Conservation (phyloP, 2,329 filamentous ascomycete genomes). For the Fusarium camptoceras region DNA sequence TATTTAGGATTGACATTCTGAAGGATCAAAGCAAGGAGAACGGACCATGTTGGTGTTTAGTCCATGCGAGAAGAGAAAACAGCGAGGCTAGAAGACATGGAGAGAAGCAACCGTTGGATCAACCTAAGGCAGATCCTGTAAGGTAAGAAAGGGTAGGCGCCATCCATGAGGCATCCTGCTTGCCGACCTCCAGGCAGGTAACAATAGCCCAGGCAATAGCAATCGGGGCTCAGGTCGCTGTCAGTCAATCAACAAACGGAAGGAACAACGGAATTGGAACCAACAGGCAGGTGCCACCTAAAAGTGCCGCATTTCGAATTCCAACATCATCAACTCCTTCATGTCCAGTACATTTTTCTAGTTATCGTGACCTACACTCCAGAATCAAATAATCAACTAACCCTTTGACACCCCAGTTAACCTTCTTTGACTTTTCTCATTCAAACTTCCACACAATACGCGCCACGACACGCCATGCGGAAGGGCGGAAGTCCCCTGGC, state of each 20-base stretch:
- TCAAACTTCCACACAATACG: slow-evolving; percentile 27
- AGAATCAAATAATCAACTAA: neutral
- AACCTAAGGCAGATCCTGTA: slow-evolving; percentile 3
- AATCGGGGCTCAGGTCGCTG: neutral
- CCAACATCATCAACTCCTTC: neutral
- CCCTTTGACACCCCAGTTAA: neutral
- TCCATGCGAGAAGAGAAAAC: neutral
- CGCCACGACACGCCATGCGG: slow-evolving; percentile 26
- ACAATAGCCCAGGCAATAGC: slow-evolving; percentile 4
- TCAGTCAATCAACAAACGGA: neutral
- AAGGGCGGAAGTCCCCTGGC: slow-evolving; percentile 33
- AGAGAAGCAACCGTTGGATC: slow-evolving; percentile 3
- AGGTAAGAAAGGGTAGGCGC: slow-evolving; percentile 2
- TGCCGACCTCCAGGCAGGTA: neutral
- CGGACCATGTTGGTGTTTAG: neutral
- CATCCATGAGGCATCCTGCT: neutral
- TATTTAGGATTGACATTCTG: neutral
- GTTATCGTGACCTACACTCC: neutral
- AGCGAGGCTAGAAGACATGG: neutral
- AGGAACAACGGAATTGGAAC: neutral
- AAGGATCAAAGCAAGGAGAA: neutral
- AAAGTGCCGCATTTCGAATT: slow-evolving; percentile 3
- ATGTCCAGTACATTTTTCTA: neutral
- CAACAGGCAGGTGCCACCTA: neutral
- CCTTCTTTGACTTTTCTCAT: slow-evolving; percentile 10